Base-by-base conservation (phyloP, 1,139 yeast genomes). In the Kodamaea arcana region DNA sequence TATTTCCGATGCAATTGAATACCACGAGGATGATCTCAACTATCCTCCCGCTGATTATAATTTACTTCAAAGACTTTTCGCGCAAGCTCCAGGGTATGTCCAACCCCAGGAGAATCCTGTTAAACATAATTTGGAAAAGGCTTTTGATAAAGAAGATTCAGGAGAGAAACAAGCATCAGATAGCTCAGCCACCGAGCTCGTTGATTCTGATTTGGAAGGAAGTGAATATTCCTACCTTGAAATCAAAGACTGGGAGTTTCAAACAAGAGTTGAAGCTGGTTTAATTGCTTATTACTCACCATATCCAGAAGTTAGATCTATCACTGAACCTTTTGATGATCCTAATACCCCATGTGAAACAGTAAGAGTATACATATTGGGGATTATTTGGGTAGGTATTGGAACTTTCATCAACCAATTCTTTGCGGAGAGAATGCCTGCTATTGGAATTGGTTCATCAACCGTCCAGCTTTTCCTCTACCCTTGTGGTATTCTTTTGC, bases 221-320 rank as follows among this genome's bases (percentile, higher is more conserved):
- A 29, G 13, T 14, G 12, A 23, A 8, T 4, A 12, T 9, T 24
- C 30, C 12, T 29, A 31, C 23, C 14, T 29, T 9, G 27, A 16
- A 16, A 31, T 35, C 15, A 29, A 31, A 12, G 49, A 47, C 31
- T 47, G 52, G 50, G 30, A 31, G 9, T 37, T 50, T 5, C 50
- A 46, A 33, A 46, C 41, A 8, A 41, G 44, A 15, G 25, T 43
- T 14, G 53, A 50, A 26, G 54, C 54, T 15, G 44, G 45, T 2
- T 34, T 78, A 32, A 56, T 73, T 33, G 62, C 71, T 31, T 78
- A 62, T 49, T 73, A 69, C 51, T 78, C 83, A 1, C 82, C 83
- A 1, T 80, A 80, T 50, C 75, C 80, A 3, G 84, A 79, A 52
- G 83, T 80, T 6, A 64, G 86, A 42, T 66, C 84, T 8, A 72